phyloP scores from a whole-genome alignment of 441 rosid genomes.

The Geranium incanum region DNA sequence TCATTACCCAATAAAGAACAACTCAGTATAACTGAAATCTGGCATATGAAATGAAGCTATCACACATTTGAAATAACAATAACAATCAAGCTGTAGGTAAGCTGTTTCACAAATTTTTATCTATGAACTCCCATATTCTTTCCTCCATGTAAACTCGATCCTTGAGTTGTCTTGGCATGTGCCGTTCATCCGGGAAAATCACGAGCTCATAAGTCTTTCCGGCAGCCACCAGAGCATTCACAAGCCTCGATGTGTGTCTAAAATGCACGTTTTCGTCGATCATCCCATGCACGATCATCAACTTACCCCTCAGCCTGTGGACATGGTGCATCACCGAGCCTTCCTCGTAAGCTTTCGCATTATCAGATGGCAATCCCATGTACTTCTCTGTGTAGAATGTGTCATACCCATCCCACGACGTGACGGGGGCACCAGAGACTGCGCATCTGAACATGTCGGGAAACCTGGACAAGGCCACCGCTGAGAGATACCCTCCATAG shows the following conservation, averaged over 20 bases:
- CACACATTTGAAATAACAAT: no score
- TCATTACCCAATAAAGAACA: no score
- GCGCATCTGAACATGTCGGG: conserved; percentile 72
- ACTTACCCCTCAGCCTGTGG: conserved; percentile 50
- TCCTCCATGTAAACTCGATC: conserved; percentile 87
- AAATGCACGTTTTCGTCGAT: conserved; percentile 94
- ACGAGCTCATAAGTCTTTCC: conserved; percentile 66
- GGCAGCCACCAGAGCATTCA: conserved; percentile 64
- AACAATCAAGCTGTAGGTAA: background rate
- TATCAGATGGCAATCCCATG: conserved; percentile 67
- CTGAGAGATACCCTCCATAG: conserved; percentile 86
- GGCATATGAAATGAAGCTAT: no score
- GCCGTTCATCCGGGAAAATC: conserved; percentile 82
- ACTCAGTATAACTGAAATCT: no score
- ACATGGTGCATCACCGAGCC: conserved; percentile 77
- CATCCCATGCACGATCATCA: conserved; percentile 84
- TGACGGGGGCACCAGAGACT: conserved; percentile 77
- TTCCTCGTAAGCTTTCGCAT: conserved; percentile 33
- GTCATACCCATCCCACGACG: conserved; percentile 97
- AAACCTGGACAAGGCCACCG: conserved; percentile 47
- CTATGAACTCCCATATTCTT: conserved; percentile 85
- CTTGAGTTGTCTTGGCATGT: conserved; percentile 60
- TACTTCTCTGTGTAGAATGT: conserved; percentile 83
- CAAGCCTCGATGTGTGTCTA: conserved; percentile 83
- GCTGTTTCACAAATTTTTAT: conserved; percentile 40